Evolutionary conservation across 805 yeast species (phyloP).

Genomic region (Ogataea sp.): DNA sequence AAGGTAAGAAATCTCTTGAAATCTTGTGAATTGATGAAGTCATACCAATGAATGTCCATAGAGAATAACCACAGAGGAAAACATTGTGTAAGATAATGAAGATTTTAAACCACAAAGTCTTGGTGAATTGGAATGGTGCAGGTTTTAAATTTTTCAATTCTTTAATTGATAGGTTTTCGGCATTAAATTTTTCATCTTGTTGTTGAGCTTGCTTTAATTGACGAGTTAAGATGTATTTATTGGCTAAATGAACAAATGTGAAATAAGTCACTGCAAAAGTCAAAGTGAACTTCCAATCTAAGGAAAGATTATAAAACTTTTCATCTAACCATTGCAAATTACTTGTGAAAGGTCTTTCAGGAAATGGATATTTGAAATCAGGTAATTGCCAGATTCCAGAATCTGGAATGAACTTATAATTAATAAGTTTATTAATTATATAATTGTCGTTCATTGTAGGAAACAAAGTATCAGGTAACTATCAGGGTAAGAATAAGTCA

Average conservation of each 20-base stretch:
- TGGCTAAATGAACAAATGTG: constrained; percentile 44
- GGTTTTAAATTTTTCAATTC: constrained; percentile 33
- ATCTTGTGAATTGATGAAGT: constrained; percentile 38
- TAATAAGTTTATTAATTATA: constrained; percentile 8
- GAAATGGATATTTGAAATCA: constrained; percentile 13
- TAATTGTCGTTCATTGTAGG: background rate
- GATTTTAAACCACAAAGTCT: constrained; percentile 35
- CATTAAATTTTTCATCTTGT: constrained; percentile 17
- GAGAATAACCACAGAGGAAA: constrained; percentile 55
- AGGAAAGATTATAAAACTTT: constrained; percentile 29
- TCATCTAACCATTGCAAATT: constrained; percentile 17
- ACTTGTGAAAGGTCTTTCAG: constrained; percentile 19
- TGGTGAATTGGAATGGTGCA: constrained; percentile 45
- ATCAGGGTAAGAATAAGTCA: no score
- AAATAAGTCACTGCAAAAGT: constrained; percentile 53
- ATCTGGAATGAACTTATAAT: constrained; percentile 17
- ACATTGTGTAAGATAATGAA: constrained; percentile 56
- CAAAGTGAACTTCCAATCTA: constrained; percentile 47
- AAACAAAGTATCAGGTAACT: background rate
- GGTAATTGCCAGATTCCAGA: constrained; percentile 21
- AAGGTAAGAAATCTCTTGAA: constrained; percentile 23
- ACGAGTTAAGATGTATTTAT: constrained; percentile 37
- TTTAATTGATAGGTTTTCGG: constrained; percentile 5
- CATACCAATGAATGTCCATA: constrained; percentile 69
- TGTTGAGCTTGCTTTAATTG: constrained; percentile 29